Percentiles rank a stretch among this genome's conserved stretches.
phyloP scores from a whole-genome alignment of 2,329 filamentous ascomycete species.

The Apiospora arundinis region DNA sequence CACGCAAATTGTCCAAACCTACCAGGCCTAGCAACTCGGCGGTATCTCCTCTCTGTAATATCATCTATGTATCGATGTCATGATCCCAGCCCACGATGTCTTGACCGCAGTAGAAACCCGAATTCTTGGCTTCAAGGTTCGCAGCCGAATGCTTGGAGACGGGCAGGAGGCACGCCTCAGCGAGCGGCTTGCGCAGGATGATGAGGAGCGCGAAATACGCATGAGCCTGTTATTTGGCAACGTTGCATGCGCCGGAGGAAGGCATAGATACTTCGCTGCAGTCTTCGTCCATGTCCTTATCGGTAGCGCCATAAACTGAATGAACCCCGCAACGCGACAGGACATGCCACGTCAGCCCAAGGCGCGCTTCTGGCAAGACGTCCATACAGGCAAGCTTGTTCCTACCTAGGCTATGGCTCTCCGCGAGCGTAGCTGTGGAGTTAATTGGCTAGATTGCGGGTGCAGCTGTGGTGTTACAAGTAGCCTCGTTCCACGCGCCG shows the following conservation, averaged over 20 bases:
- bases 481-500: too few species aligned
- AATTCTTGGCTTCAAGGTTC: constrained; percentile 5
- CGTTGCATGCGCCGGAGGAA: not conserved
- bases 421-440: too few species aligned
- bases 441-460: too few species aligned
- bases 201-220: constrained; percentile 9
- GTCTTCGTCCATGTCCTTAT: not conserved
- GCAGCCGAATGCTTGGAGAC: not conserved
- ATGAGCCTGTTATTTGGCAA: constrained; percentile 2
- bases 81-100: constrained; percentile 9
- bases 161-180: not conserved
- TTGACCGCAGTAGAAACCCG: constrained; percentile 1
- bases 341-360: too few species aligned
- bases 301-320: too few species aligned
- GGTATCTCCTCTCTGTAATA: not conserved
- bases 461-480: too few species aligned
- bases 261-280: constrained; percentile 1
- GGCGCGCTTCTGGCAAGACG: too few species aligned
- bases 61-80: constrained; percentile 8
- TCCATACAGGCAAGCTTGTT: too few species aligned
- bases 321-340: too few species aligned
- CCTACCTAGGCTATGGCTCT: too few species aligned
- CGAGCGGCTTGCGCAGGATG: not conserved
- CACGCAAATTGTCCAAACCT: too few species aligned
- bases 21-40: too few species aligned